Evolutionary conservation across 2,329 filamentous ascomycete genomes (phyloP), one percentile per base, ranked within the genome.

Genomic region (Aureobasidium sp.): DNA sequence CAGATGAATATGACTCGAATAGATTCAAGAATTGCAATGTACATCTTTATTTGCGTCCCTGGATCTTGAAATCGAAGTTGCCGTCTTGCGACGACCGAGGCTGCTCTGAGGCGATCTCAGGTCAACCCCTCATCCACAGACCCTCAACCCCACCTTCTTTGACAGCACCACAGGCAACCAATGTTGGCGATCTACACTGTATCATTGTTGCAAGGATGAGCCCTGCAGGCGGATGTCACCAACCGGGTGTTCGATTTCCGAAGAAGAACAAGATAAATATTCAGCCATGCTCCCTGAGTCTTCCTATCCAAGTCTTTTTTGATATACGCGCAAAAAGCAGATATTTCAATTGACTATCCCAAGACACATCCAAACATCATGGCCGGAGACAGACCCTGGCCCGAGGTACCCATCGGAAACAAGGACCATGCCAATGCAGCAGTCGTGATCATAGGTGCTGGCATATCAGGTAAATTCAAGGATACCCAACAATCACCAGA

Each of bases 361-460:
- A 12, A 17, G 41, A 29, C 15, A 10, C 7, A n/a, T n/a, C 15
- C n/a, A n/a, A 10, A 32, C 50, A 70, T 50, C 9, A 78, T 78
- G 76, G 71, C 71, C 26, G 74, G 72, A 48, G 67, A 73, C 34
- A 72, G 73, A 56, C 77, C 77, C 46, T 79, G 77, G 78, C 77
- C 76, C 0, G 69, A 78, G 65, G 73, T 77, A 15, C 72, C 74
- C 1, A 72, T 79, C 10, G 75, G 79, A 17, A 83, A 83, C 64
- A 77, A 78, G 57, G 76, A 80, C 65, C 79, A 80, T 64, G 80
- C 78, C 8, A 75, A 79, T 64, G 79, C 81, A 0, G 78, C 80
- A 2, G 81, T 84, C 1, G 78, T 84, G 9, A 84, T 85, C 57
- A 81, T 85, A 39, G 82, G 82, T 4, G 82, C 79, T 8, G 81